Base-by-base conservation (phyloP, 805 yeast genomes). In the Candida coquimbonensis region DNA sequence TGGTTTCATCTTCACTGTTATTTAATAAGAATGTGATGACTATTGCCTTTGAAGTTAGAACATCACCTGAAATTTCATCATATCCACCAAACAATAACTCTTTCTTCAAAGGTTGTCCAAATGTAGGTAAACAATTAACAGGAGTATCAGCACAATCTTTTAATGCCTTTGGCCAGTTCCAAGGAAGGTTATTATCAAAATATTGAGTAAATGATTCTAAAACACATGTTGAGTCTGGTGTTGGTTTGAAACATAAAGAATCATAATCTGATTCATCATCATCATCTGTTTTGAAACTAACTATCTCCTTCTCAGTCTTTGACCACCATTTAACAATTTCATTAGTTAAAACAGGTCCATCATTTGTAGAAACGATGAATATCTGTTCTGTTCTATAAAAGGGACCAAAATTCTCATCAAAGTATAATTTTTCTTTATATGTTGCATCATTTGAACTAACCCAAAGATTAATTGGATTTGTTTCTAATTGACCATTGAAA, bases 181-280 rank as follows among this genome's bases (percentile, higher is more conserved):
- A 55, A 35, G 77, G 76, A 5, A 83, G 63, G 38, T 77, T 74
- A 1, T 93, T 95, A n/a, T 73, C 73, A 61, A 88, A 90, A 60
- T 90, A 91, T 59, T 89, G 96, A 0, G 96, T 83, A 49, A 87
- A 81, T 2, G 96, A 87, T 60, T 91, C 93, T 9, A 91, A 70
- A 1, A 83, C 87, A 67, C 99, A 91, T 0, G 77, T 59, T 4
- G 75, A 70, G 11, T 80, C 91, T 3, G 79, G 88, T 12, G 82
- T 68, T 0, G 98, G 97, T 51, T 83, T 85, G 63, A 87, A 81
- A 59, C 99, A 91, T 42, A 90, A 62, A 50, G 85, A 87, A 19
- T 78, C 75, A 39, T 83, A 76, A 0, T 67, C 52, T 38, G 54
- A 49, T 27, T 57, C 59, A 13, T 64, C 67, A 13, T 49, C 51